Conservation (phyloP, 306 rosid species). For the Citrullus amarus region DNA sequence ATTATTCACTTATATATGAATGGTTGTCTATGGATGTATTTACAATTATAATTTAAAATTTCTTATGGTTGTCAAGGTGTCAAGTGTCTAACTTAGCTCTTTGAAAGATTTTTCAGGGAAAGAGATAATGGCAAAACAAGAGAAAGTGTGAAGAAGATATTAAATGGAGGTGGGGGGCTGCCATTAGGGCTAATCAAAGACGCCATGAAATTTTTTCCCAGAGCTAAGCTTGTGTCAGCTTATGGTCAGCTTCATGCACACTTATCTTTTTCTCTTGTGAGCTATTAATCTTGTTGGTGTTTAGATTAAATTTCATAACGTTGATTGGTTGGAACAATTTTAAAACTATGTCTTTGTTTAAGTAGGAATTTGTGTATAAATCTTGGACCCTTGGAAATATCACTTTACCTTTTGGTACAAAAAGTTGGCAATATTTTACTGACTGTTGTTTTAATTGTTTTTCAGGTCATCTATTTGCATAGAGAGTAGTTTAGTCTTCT, state of each 20-base stretch:
- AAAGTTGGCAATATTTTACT: neutral
- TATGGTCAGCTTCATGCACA: slow-evolving; percentile 46
- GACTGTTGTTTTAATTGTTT: neutral
- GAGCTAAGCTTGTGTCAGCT: slow-evolving; percentile 84
- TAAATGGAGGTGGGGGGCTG: slow-evolving; percentile 89
- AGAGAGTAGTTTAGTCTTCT: neutral
- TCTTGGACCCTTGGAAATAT: neutral
- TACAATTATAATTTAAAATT: too few species aligned
- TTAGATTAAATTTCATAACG: neutral
- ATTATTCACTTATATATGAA: neutral
- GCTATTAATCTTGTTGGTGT: neutral
- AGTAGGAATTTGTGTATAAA: neutral
- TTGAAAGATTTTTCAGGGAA: slow-evolving; percentile 23
- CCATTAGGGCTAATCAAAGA: slow-evolving; percentile 47
- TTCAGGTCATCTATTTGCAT: neutral
- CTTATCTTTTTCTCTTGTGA: neutral
- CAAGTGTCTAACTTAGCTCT: slow-evolving; percentile 10
- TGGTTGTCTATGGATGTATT: neutral
- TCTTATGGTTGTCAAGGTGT: neutral
- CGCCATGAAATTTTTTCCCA: slow-evolving; percentile 38
- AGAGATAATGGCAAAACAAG: slow-evolving; percentile 37
- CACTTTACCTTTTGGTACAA: neutral
- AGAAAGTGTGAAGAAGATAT: slow-evolving; percentile 51
- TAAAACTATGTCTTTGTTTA: neutral
- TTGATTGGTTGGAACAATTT: neutral